Evolutionary conservation across 73 alveolate species (phyloP).

Genomic region (Tetrahymena thermophila): DNA sequence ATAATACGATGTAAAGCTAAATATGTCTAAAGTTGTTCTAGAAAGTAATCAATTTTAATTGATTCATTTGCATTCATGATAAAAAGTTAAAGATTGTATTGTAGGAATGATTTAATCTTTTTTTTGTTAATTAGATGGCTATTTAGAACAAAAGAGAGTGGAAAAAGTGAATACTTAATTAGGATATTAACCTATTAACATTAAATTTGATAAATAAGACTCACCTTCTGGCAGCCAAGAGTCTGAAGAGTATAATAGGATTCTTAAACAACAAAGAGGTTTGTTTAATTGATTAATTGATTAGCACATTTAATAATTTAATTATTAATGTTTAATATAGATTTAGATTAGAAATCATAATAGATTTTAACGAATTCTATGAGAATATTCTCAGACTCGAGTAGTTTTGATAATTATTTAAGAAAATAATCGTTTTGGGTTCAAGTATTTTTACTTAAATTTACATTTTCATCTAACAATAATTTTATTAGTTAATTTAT

Average conservation of each 20-base stretch:
- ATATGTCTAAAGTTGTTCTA: neutral
- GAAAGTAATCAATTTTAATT: neutral
- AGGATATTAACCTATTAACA: neutral
- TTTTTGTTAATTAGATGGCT: neutral
- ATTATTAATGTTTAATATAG: neutral
- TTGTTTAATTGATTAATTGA: neutral
- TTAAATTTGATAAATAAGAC: neutral
- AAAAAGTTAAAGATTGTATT: too few relatives aligned
- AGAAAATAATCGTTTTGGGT: neutral
- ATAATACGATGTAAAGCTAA: neutral
- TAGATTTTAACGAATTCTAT: neutral
- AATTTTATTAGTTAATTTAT: too few relatives aligned
- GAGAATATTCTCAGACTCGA: neutral
- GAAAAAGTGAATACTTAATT: neutral
- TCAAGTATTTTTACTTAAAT: neutral
- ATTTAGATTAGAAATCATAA: neutral
- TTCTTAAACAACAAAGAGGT: neutral
- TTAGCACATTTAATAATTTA: neutral
- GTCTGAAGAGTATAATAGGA: neutral
- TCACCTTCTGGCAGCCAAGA: neutral
- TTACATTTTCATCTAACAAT: too few relatives aligned
- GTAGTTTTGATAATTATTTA: neutral
- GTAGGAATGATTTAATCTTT: neutral
- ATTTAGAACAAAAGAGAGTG: neutral
- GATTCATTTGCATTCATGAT: too few relatives aligned